Percentiles rank a stretch among this genome's conserved stretches.
Conservation (phyloP, 2,329 filamentous ascomycete species). For the Aspergillus ibericus region DNA sequence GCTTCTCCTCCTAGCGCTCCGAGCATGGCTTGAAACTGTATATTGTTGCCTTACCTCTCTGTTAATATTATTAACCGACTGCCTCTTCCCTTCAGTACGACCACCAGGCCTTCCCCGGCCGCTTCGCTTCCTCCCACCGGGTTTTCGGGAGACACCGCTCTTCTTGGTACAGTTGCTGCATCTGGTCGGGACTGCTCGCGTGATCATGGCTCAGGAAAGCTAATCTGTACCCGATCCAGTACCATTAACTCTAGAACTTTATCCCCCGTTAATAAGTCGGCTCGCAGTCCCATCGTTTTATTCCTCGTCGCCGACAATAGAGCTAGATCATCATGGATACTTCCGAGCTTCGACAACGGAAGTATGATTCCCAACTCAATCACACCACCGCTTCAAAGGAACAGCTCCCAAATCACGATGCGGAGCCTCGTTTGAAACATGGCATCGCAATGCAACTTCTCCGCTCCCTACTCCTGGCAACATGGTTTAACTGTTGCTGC, state of each 20-base stretch:
- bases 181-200: conserved; percentile 3
- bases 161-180: neutral
- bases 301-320: neutral
- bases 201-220: neutral
- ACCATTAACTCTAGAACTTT: neutral
- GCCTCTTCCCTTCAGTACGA: neutral
- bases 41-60: conserved; percentile 6
- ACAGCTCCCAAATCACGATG: conserved; percentile 22
- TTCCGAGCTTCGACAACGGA: conserved; percentile 35
- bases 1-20: neutral
- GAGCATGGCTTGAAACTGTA: conserved; percentile 3
- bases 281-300: neutral
- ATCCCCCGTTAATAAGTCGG: neutral
- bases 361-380: conserved; percentile 10
- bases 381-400: conserved; percentile 15
- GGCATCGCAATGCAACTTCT: conserved; percentile 46
- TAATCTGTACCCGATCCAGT: conserved; percentile 5
- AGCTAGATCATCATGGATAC: conserved; percentile 28
- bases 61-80: neutral
- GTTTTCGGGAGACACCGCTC: conserved; percentile 11
- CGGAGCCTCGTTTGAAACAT: conserved; percentile 45
- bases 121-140: too few relatives aligned
- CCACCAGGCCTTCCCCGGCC: neutral
- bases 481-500: conserved; percentile 48
- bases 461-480: conserved; percentile 45